phyloP scores from a whole-genome alignment of 164 flowering plant genomes.

The Litsea cubeba region DNA sequence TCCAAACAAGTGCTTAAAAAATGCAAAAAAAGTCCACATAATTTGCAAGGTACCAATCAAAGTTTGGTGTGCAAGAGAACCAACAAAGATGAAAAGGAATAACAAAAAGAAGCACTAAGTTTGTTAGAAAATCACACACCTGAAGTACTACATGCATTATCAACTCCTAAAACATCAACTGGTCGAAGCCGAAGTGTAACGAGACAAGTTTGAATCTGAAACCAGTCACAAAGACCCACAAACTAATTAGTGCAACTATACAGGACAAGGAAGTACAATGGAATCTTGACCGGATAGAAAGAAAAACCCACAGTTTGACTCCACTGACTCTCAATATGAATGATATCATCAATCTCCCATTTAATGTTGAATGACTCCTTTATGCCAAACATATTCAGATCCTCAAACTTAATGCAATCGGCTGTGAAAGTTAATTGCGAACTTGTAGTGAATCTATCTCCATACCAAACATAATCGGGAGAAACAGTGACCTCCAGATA shows the following conservation, averaged over 20 bases:
- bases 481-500: conserved; percentile 25
- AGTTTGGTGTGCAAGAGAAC: not conserved
- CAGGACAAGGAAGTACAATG: not conserved
- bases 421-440: conserved; percentile 28
- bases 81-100: not conserved
- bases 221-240: conserved; percentile 2
- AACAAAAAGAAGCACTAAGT: not conserved
- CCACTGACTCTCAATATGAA: conserved; percentile 33
- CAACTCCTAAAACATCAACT: conserved; percentile 23
- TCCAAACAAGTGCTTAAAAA: not conserved
- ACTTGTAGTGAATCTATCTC: conserved; percentile 27
- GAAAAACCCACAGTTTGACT: conserved; percentile 43
- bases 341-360: conserved; percentile 33
- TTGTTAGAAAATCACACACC: conserved; percentile 22
- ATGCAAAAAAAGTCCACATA: not conserved
- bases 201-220: conserved; percentile 41
- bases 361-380: conserved; percentile 13
- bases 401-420: conserved; percentile 29
- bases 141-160: conserved; percentile 23
- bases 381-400: conserved; percentile 14
- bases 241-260: not conserved
- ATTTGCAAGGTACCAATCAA: not conserved
- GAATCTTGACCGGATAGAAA: not conserved
- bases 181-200: conserved; percentile 36
- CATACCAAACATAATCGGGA: conserved; percentile 46